Evolutionary conservation across 176 grass and related monocot species (phyloP), one percentile per base, ranked within the genome.

Genomic region (Carex parvula): DNA sequence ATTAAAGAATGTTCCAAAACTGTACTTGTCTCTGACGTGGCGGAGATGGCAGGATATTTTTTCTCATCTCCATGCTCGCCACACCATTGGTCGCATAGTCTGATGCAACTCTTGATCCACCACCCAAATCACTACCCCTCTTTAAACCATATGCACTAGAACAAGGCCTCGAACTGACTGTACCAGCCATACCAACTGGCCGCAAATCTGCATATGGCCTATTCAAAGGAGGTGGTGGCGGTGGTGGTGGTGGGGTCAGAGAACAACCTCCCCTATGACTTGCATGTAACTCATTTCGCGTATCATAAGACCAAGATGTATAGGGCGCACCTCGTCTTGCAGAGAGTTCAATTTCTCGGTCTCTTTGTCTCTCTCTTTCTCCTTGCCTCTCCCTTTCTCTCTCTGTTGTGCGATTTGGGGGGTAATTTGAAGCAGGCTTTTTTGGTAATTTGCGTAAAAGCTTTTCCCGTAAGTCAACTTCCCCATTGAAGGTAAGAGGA

Each of bases 391-490:
- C 59, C n/a, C 80, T 82, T 54, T 82, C 35, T 63, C 16, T 82
- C 41, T 55, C 48, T 50, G 55, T 76, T 29, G 50, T 29, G 72
- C 55, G 72, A 12, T 54, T 55, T 76, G 72, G 48, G 14, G 48
- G 72, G 72, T 55, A 53, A 76, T 55, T 76, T 55, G 21, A 55
- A 55, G 48, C 72, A 76, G 72, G 46, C 22, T 29, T 82, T 82
- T 67, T 67, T 30, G 62, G 44, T 61, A 64, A 66, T 41, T 82
- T 82, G 60, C 61, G 80, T 50, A 82, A 66, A 48, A 82, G 80
- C 60, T 82, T 82, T 29, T 82, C 80, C 21, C 80, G 20, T 61
- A 82, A 82, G 39, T 82, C 80, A 13, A 67, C 20, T 65, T 64
- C 80, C 37, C 59, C 24, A 17, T 76, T 55, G 17, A 14, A 55